These are phyloP conservation scores for Punctularia strigosozonata DNA, from an alignment of 768 basidiomycete species.

Conservation along the genomic window DNA sequence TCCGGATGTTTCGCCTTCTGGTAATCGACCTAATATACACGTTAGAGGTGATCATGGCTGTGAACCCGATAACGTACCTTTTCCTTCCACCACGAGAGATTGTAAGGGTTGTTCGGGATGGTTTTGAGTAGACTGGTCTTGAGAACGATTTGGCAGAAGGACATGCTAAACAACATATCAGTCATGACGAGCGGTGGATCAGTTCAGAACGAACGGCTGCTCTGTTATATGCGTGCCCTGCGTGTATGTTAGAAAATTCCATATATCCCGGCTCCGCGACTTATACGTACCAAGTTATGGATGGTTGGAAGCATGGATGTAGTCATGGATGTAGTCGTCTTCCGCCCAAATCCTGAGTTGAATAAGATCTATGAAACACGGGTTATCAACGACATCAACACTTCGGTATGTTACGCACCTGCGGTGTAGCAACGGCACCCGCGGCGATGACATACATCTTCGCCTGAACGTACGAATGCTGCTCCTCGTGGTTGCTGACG, in stretches of 20 bases:
- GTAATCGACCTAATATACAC: constrained; percentile 10
- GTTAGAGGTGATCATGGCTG: too few species aligned
- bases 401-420: constrained; percentile 5
- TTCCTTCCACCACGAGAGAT: constrained; percentile 9
- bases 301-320: too few species aligned
- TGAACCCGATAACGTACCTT: too few species aligned
- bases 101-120: constrained; percentile 3
- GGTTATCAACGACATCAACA: neutral
- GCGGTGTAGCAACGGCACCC: constrained; percentile 10
- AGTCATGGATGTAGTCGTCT: too few species aligned
- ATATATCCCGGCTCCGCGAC: too few species aligned
- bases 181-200: neutral
- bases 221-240: constrained; percentile 13
- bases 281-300: too few species aligned
- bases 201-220: constrained; percentile 8
- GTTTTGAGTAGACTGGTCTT: constrained; percentile 5
- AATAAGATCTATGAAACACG: constrained; percentile 8
- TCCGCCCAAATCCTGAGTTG: constrained; percentile 8
- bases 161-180: constrained; percentile 2
- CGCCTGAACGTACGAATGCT: constrained; percentile 4
- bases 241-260: too few species aligned
- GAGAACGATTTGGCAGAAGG: constrained; percentile 13
- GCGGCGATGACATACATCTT: constrained; percentile 10
- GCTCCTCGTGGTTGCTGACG: neutral
- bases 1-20: constrained; percentile 9